Percentiles rank a stretch among this genome's conserved stretches.
phyloP scores from a whole-genome alignment of 208 protist genomes.

The Trypanosoma conorhini region DNA sequence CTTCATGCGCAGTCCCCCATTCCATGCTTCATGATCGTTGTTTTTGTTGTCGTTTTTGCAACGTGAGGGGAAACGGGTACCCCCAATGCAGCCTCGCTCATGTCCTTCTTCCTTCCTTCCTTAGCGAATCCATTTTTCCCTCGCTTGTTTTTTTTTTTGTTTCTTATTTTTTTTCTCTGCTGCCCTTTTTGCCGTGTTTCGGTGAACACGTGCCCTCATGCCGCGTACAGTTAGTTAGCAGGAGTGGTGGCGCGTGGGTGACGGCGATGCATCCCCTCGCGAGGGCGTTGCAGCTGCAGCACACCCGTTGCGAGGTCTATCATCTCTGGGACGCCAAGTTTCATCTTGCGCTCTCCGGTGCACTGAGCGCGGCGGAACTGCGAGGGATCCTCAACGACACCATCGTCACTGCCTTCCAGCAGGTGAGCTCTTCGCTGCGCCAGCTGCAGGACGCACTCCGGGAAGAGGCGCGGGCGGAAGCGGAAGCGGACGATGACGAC shows the following conservation, averaged over 20 bases:
- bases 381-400: slow-evolving; percentile 38
- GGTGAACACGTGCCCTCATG: neutral
- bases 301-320: slow-evolving; percentile 64
- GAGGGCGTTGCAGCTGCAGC: slow-evolving; percentile 38
- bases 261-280: neutral
- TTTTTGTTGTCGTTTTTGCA: slow-evolving; percentile 5
- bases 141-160: slow-evolving; percentile 1
- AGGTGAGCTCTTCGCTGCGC: slow-evolving; percentile 50
- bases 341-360: slow-evolving; percentile 44
- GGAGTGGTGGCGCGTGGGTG: neutral
- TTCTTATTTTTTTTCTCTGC: neutral
- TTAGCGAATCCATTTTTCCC: neutral
- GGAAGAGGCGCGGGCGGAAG: neutral
- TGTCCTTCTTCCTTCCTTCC: slow-evolving; percentile 2
- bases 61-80: neutral
- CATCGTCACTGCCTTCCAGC: slow-evolving; percentile 59
- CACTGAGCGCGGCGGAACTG: slow-evolving; percentile 40
- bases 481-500: neutral
- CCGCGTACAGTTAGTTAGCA: neutral
- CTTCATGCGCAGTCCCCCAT: neutral
- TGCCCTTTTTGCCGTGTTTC: neutral
- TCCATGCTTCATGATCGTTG: slow-evolving; percentile 7
- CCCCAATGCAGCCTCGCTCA: neutral
- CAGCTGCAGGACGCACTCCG: slow-evolving; percentile 34
- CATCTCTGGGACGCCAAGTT: slow-evolving; percentile 57